Base-by-base conservation (phyloP, 768 basidiomycete species). In the Filobasidium floriforme region DNA sequence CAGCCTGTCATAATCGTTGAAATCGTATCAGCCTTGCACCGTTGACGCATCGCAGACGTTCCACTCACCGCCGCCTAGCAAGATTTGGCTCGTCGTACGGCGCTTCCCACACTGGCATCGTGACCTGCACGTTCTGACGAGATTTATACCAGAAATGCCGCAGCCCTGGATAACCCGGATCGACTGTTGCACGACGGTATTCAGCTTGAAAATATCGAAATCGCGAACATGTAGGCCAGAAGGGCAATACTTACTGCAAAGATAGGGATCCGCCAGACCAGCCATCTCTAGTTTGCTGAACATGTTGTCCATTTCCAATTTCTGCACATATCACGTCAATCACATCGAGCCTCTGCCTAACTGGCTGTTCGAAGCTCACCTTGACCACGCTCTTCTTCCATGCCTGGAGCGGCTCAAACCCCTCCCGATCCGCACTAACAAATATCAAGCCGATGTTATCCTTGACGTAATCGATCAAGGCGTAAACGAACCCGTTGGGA, bases 101-200 rank as follows among this genome's bases (percentile, higher is more conserved):
- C 44, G 12, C n/a, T 40, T 65, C 57, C 77, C 88, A 93, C n/a
- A 79, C 76, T 2, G 96, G 92, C 69, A 83, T 80, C 0, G 93
- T 96, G 41, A 94, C 83, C 75, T 99, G 96, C 22, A 99, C 92
- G 72, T 90, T 85, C 7, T 84, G 81, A 14, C 90, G 83, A 11
- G 89, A 90, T 80, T 97, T 97, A 82, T 97, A 98, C 59, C 97
- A 80, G 75, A 97, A 99, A 77, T 99, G 96, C 37, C 90, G 85
- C 32, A 98, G 79, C 1, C 92, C 92, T 2, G 91, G 91, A 69
- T 94, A 87, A n/a, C 85, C 85, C 12, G 97, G 80, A 63, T 89
- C 87, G 1, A 86, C 85, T 63, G 87, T 84, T 9, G 32, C 32
- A 37, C 32, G 32, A 37, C 32, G 32, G 32, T 3, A 37, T 37